These are phyloP conservation scores for Aspergillus arachidicola DNA, from an alignment of 2,329 filamentous ascomycete genomes.

Conservation along the genomic window DNA sequence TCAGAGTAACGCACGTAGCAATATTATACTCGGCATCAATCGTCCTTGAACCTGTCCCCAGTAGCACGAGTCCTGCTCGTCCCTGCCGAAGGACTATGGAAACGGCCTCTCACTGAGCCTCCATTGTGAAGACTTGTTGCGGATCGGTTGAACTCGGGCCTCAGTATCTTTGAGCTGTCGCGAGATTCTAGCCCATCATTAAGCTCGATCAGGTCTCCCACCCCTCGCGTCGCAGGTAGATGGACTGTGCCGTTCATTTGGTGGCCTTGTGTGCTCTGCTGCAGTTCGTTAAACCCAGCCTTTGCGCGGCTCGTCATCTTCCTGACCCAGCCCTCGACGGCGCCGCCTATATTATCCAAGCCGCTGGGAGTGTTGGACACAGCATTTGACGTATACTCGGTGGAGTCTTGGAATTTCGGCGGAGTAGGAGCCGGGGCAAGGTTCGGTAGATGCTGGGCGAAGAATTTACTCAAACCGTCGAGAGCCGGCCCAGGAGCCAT, in stretches of 20 bases:
- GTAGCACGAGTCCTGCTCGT: conserved; percentile 41
- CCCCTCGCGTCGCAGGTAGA: conserved; percentile 30
- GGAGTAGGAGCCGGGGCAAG: conserved; percentile 68
- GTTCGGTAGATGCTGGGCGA: conserved; percentile 79
- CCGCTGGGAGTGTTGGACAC: conserved; percentile 43
- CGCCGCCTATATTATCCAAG: conserved; percentile 81
- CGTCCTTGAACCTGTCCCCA: conserved; percentile 32
- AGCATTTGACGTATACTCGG: conserved; percentile 37
- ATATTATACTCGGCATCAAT: conserved; percentile 22
- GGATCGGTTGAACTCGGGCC: conserved; percentile 20
- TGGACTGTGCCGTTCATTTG: conserved; percentile 26
- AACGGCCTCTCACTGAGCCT: conserved; percentile 29
- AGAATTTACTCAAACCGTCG: conserved; percentile 81
- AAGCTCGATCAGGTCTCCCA: conserved; percentile 49
- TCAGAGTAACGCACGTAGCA: background rate
- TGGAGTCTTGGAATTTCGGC: conserved; percentile 49
- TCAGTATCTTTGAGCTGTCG: conserved; percentile 23
- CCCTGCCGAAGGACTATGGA: conserved; percentile 27
- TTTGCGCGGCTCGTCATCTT: conserved; percentile 66
- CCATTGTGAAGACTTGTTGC: conserved; percentile 19
- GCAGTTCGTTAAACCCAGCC: conserved; percentile 42
- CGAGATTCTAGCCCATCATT: conserved; percentile 40
- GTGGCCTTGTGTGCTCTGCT: conserved; percentile 32
- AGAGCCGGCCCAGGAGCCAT: conserved; percentile 69
- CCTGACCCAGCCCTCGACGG: conserved; percentile 87